phyloP scores from a whole-genome alignment of 208 protist species.

The Crithidia thermophila region DNA sequence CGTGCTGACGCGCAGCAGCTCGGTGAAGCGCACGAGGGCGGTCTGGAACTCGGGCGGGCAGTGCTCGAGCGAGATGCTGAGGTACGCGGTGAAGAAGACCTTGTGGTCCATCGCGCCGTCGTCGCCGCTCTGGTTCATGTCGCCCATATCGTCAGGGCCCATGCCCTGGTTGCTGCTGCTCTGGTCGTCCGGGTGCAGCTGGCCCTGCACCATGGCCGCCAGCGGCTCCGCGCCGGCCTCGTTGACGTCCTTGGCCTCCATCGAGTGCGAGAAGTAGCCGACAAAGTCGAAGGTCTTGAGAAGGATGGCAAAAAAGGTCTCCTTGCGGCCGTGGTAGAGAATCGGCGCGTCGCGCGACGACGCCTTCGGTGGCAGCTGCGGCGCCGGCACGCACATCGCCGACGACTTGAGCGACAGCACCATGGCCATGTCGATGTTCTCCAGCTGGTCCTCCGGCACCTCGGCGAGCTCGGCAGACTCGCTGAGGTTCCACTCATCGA shows the following conservation, averaged over 20 bases:
- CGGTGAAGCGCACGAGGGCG: slow-evolving; percentile 71
- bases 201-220: slow-evolving; percentile 10
- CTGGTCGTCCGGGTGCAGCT: slow-evolving; percentile 10
- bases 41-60: slow-evolving; percentile 69
- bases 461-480: slow-evolving; percentile 32
- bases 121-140: slow-evolving; percentile 8
- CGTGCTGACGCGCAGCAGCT: slow-evolving; percentile 68
- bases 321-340: slow-evolving; percentile 61
- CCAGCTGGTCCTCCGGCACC: slow-evolving; percentile 44
- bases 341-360: slow-evolving; percentile 30
- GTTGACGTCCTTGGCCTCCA: slow-evolving; percentile 24
- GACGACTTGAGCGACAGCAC: slow-evolving; percentile 50
- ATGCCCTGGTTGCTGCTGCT: slow-evolving; percentile 18
- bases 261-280: slow-evolving; percentile 86
- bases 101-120: slow-evolving; percentile 19
- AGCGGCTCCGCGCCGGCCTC: slow-evolving; percentile 19
- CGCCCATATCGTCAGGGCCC: slow-evolving; percentile 8
- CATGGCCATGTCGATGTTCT: slow-evolving; percentile 59
- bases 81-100: slow-evolving; percentile 50
- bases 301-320: slow-evolving; percentile 83
- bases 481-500: slow-evolving; percentile 82
- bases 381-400: slow-evolving; percentile 31
- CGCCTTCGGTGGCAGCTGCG: slow-evolving; percentile 24
- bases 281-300: slow-evolving; percentile 91
- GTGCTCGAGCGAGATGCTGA: slow-evolving; percentile 52